Base-by-base conservation (phyloP, 352 stramenopile genomes). In the Detonula confervacea region DNA sequence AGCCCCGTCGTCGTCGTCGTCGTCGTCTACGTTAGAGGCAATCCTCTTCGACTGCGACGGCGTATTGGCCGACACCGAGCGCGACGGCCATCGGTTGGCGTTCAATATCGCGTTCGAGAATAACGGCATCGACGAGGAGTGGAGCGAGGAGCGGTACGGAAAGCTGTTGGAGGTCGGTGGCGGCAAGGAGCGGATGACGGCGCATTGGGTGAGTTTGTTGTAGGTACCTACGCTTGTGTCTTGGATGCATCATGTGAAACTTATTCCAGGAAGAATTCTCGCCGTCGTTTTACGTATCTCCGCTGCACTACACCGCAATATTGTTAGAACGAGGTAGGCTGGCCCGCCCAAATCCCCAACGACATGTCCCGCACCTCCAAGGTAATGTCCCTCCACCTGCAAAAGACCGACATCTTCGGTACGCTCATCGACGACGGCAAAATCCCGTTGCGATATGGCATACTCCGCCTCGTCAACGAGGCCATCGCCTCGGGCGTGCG, bases 381-480 rank as follows among this genome's bases (percentile, higher is more conserved):
- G 51, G 85, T 96, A 14, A 87, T 91, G 66, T 84, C 92, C 69
- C 74, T 96, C 37, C 92, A 96, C 86, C 67, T 94, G 2, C 74
- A 86, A 44, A 96, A 96, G 68, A 96, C 92, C n/a, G 89, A 92
- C 29, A 88, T 95, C 35, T 96, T 96, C 77, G 95, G 91, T 68
- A 76, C 91, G 24, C 44, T 94, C 20, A 92, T 95, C 37, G 71
- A 84, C 49, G 33, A 77, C 18, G 83, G 85, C 1, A n/a, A 27
- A 3, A 90, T 94, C 46, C 89, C 89, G 11, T 56, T 94, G 4
- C 80, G 89, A 61, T 72, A 79, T 2, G 89, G 89, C 18, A 87
- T 94, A 0, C 72, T 92, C 37, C 70, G 87, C 35, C 20, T 94
- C 2, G 85, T 94, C 29, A 86, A 93, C 52, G 84, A 87, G 27